Conservation (phyloP, 2,329 filamentous ascomycete genomes). For the Endocalyx cinctus region DNA sequence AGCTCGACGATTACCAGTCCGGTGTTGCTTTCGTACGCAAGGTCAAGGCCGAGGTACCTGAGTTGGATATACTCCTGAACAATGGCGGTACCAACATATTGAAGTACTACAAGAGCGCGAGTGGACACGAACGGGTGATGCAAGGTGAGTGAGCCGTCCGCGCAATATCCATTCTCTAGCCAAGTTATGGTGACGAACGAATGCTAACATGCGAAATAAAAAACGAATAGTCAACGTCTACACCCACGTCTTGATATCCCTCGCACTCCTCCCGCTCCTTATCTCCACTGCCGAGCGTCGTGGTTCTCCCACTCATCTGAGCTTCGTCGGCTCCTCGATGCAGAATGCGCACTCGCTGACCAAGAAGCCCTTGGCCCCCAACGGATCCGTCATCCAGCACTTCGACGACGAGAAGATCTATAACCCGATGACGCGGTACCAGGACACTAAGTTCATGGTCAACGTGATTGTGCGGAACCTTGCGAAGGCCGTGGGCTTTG, state of each 20-base stretch:
- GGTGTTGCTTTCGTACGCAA: conserved; percentile 3
- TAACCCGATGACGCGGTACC: conserved; percentile 2
- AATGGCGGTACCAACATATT: conserved; percentile 5
- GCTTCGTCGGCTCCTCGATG: conserved; percentile 4
- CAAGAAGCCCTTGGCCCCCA: conserved; percentile 5
- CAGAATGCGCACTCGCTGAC: conserved; percentile 4
- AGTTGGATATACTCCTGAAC: conserved; percentile 8
- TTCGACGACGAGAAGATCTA: conserved; percentile 6
- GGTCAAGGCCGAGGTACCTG: conserved; percentile 5
- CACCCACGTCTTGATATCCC: conserved; percentile 6
- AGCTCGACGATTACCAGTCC: conserved; percentile 6
- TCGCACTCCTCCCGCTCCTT: conserved; percentile 6
- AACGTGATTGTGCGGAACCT: conserved; percentile 4
- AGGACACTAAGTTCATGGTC: conserved; percentile 4
- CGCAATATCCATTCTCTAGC: not conserved
- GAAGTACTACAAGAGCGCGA: conserved; percentile 3
- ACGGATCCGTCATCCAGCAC: conserved; percentile 2
- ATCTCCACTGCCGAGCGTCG: conserved; percentile 5
- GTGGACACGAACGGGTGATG: conserved; percentile 5
- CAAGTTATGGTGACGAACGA: not conserved
- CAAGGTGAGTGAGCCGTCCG: conserved; percentile 4
- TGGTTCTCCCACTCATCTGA: conserved; percentile 5
- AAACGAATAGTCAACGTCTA: conserved; percentile 6
- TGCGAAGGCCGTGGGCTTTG: not conserved
- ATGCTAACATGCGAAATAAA: conserved; percentile 5